Evolutionary conservation across 495 filamentous ascomycete genomes (phyloP).

Genomic region (Penicillium tannophilum): DNA sequence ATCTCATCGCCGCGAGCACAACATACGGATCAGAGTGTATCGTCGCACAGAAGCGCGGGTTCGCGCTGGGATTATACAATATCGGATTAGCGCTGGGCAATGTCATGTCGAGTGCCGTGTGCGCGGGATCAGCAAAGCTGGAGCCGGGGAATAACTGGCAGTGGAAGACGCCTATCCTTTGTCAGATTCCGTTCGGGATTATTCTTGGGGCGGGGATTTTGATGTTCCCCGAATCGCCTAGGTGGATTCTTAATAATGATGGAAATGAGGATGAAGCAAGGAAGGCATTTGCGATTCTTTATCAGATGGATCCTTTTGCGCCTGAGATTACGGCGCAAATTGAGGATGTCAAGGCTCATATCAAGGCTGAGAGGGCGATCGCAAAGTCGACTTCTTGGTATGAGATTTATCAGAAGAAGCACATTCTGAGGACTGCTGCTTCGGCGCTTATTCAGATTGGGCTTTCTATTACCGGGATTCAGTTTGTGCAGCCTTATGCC

Average conservation of each 20-base stretch:
- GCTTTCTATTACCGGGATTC: slow-evolving; percentile 31
- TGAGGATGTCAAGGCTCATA: slow-evolving; percentile 26
- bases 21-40: slow-evolving; percentile 36
- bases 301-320: slow-evolving; percentile 24
- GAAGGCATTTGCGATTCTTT: slow-evolving; percentile 26
- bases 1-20: slow-evolving; percentile 21
- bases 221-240: slow-evolving; percentile 37
- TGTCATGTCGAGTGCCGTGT: slow-evolving; percentile 28
- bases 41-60: slow-evolving; percentile 30
- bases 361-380: slow-evolving; percentile 21
- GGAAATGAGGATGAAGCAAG: slow-evolving; percentile 26
- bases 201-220: slow-evolving; percentile 30
- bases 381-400: slow-evolving; percentile 13
- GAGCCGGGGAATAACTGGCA: slow-evolving; percentile 29
- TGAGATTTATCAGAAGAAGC: slow-evolving; percentile 26
- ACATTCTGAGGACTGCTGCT: slow-evolving; percentile 25
- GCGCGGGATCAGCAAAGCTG: slow-evolving; percentile 27
- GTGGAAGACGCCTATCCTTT: slow-evolving; percentile 36
- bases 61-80: slow-evolving; percentile 31
- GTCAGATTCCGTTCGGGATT: slow-evolving; percentile 32
- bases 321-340: slow-evolving; percentile 25
- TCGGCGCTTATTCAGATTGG: slow-evolving; percentile 32
- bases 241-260: slow-evolving; percentile 28
- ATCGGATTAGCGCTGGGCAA: slow-evolving; percentile 32
- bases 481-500: slow-evolving; percentile 34